Evolutionary conservation across 1,284 basidiomycete species (phyloP).

Genomic region (Melampsora larici-populina): DNA sequence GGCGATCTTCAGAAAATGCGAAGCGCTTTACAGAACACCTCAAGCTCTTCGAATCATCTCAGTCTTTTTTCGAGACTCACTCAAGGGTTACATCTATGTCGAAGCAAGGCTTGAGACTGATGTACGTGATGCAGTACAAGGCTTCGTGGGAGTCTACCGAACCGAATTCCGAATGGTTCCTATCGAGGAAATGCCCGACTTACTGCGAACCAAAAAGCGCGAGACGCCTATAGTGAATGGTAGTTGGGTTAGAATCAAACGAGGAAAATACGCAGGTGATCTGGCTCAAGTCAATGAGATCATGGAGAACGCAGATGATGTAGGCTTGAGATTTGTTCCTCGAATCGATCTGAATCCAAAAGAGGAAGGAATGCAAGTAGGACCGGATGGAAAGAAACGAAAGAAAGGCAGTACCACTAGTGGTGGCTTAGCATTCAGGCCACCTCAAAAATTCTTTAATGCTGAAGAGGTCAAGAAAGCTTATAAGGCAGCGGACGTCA

Average conservation of each 20-base stretch:
- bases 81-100: constrained; percentile 92
- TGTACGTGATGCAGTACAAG: constrained; percentile 78
- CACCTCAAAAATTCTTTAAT: constrained; percentile 89
- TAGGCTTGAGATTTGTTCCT: constrained; percentile 88
- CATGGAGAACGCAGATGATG: constrained; percentile 87
- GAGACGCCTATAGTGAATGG: constrained; percentile 78
- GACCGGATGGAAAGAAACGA: constrained; percentile 59
- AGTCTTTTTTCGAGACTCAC: constrained; percentile 90
- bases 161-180: constrained; percentile 81
- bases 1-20: constrained; percentile 87
- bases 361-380: constrained; percentile 63
- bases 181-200: constrained; percentile 96
- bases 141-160: constrained; percentile 86
- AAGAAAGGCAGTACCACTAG: constrained; percentile 64
- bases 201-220: constrained; percentile 93
- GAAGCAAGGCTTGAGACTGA: constrained; percentile 85
- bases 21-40: constrained; percentile 65
- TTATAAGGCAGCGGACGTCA: constrained; percentile 73
- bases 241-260: constrained; percentile 90
- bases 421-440: constrained; percentile 62
- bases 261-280: constrained; percentile 91
- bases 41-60: constrained; percentile 80
- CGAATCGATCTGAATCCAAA: constrained; percentile 92
- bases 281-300: constrained; percentile 92
- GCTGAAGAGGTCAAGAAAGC: constrained; percentile 86